Percentiles rank a stretch among this genome's conserved stretches.
Conservation (phyloP, 768 basidiomycete species). For the Tulasnella sp. region DNA sequence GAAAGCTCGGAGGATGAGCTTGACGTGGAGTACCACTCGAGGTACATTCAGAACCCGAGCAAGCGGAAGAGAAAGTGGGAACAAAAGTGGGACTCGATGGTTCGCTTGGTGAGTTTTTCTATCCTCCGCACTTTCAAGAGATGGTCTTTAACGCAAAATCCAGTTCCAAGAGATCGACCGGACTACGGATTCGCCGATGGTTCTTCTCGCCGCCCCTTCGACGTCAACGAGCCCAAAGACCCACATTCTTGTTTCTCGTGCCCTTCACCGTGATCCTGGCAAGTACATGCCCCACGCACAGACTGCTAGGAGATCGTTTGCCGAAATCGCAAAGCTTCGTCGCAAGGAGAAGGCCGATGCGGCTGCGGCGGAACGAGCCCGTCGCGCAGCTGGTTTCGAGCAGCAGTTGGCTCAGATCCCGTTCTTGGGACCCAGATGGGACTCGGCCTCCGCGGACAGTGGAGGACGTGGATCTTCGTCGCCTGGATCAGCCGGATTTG, state of each 20-base stretch:
- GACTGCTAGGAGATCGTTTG: slow-evolving; percentile 9
- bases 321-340: slow-evolving; percentile 6
- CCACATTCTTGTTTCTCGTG: slow-evolving; percentile 11
- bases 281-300: slow-evolving; percentile 13
- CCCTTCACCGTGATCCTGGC: slow-evolving; percentile 8
- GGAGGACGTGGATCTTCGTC: slow-evolving; percentile 2
- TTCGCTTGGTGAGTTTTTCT: slow-evolving; percentile 7
- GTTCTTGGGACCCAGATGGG: slow-evolving; percentile 2
- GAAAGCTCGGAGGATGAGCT: slow-evolving; percentile 15
- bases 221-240: slow-evolving; percentile 5
- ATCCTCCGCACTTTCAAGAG: background rate
- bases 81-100: slow-evolving; percentile 13
- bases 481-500: slow-evolving; percentile 7
- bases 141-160: background rate
- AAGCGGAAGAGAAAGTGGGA: slow-evolving; percentile 15
- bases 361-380: slow-evolving; percentile 3
- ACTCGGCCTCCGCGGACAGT: background rate
- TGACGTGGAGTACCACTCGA: slow-evolving; percentile 14
- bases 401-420: slow-evolving; percentile 2
- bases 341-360: slow-evolving; percentile 8
- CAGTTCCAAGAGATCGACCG: slow-evolving; percentile 17
- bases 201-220: slow-evolving; percentile 11
- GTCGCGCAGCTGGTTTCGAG: slow-evolving; percentile 1
- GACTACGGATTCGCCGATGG: slow-evolving; percentile 15
- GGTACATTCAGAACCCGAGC: slow-evolving; percentile 12